phyloP scores from a whole-genome alignment of 2,329 filamentous ascomycete genomes.

The Penicillium sp. region DNA sequence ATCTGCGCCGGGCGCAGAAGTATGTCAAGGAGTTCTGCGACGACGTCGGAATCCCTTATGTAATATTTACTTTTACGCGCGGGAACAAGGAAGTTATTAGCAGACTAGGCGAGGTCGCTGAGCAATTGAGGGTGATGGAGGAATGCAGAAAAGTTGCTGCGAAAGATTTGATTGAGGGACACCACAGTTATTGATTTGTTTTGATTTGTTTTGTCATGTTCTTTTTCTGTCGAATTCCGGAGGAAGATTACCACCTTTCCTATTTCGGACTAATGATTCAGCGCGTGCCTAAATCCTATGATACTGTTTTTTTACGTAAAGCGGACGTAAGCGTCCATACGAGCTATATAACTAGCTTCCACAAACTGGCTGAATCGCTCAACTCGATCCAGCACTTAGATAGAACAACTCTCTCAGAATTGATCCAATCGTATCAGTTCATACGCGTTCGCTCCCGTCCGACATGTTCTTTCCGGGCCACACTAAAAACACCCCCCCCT shows the following conservation, averaged over 20 bases:
- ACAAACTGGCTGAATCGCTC: constrained; percentile 5
- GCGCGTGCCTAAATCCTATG: background rate
- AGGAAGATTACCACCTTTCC: background rate
- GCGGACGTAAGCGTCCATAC: background rate
- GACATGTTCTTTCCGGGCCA: background rate
- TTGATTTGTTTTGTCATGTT: too few relatives aligned
- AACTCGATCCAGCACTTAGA: constrained; percentile 5
- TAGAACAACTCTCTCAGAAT: constrained; percentile 1
- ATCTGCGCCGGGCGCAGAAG: constrained; percentile 69
- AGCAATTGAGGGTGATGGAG: constrained; percentile 69
- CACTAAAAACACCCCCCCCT: too few relatives aligned
- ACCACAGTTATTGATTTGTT: constrained; percentile 1
- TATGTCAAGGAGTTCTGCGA: constrained; percentile 76
- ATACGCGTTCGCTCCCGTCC: constrained; percentile 1
- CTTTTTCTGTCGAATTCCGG: background rate
- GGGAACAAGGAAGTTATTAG: constrained; percentile 76
- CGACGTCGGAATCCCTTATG: constrained; percentile 78
- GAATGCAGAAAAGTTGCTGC: constrained; percentile 62
- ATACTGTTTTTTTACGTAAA: background rate
- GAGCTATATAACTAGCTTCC: constrained; percentile 1
- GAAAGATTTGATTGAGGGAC: constrained; percentile 9
- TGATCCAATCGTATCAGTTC: constrained; percentile 1
- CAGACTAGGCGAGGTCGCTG: constrained; percentile 69
- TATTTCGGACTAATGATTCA: background rate
- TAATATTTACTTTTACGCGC: constrained; percentile 76